Base-by-base conservation (phyloP, 129 eudicot genomes). In the Pittosporum tobira region DNA sequence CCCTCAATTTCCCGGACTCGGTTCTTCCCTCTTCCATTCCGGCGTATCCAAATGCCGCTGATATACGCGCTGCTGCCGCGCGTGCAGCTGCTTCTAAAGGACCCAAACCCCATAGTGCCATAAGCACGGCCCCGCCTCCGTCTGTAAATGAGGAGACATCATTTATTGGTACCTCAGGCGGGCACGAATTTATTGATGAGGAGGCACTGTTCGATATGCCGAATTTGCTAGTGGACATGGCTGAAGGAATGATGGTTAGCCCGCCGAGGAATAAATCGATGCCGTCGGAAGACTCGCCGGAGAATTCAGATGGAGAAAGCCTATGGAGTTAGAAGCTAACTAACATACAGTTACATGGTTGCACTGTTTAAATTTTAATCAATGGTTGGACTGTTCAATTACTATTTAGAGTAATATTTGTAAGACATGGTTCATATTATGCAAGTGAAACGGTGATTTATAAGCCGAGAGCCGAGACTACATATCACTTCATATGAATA, bases 221-320 rank as follows among this genome's bases (percentile, higher is more conserved):
- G 10, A 81, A 81, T 40, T 48, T 84, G 69, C 67, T 77, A 47
- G 64, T 53, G 46, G 80, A 63, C 21, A 84, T 84, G 94, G 94
- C 94, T 13, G 88, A 75, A 63, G 94, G 88, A 27, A 80, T 84
- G 94, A 62, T 84, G 31, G 51, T 84, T 10, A 84, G 94, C 61
- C 94, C 94, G 1, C 94, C 94, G 22, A 69, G 94, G 72, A 58
- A 77, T 64, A 40, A 66, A 9, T 15, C 75, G 51, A 44, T 11
- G 40, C 45, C 26, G 51, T 54, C 44, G 5, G 60, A 45, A 6
- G 64, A 65, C 12, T 74, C 83, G 14, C 80, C 72, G 8, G 75
- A 65, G 21, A 65, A 53, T n/a, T 21, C 77, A 1, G 70, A 61
- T 27, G 77, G 70, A 30, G 83, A 74, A 22, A 66, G 45, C 60